Evolutionary conservation across 2,329 filamentous ascomycete species (phyloP).

Genomic region (Xylariomycetidae sp.): DNA sequence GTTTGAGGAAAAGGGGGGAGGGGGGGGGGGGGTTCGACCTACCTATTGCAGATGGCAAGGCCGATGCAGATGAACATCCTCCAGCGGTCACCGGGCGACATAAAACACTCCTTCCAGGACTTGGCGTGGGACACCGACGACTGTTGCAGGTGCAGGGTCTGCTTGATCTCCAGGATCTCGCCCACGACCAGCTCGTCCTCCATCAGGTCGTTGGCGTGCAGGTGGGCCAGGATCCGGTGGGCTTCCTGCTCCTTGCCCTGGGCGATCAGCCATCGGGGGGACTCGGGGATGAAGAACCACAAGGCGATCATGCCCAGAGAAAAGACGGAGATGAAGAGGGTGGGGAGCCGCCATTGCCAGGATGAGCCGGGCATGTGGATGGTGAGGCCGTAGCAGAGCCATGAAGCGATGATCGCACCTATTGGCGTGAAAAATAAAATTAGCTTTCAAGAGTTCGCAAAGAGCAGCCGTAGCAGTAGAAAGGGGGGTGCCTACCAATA

Average conservation of each 20-base stretch:
- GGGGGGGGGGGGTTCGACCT: too few species aligned
- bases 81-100: slow-evolving; percentile 49
- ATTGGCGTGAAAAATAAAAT: too few species aligned
- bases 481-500: slow-evolving; percentile 3
- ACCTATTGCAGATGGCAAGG: slow-evolving; percentile 51
- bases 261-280: slow-evolving; percentile 39
- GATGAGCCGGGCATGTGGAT: slow-evolving; percentile 6
- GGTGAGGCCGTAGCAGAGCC: slow-evolving; percentile 14
- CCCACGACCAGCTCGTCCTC: slow-evolving; percentile 34
- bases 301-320: slow-evolving; percentile 31
- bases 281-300: slow-evolving; percentile 37
- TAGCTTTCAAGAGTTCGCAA: too few species aligned
- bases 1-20: too few species aligned
- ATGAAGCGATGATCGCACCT: slow-evolving; percentile 16
- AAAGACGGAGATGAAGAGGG: slow-evolving; percentile 39
- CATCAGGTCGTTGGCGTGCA: slow-evolving; percentile 30
- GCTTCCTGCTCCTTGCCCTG: slow-evolving; percentile 33
- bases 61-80: slow-evolving; percentile 49
- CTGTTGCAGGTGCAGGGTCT: slow-evolving; percentile 38
- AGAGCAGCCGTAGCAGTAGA: too few species aligned
- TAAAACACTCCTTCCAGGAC: slow-evolving; percentile 39
- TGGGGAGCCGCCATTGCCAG: slow-evolving; percentile 39
- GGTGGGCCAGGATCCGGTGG: slow-evolving; percentile 19
- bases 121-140: slow-evolving; percentile 36
- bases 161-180: slow-evolving; percentile 38